Evolutionary conservation across 148 eudicot species (phyloP).

Genomic region (Pharnaceum exiguum): DNA sequence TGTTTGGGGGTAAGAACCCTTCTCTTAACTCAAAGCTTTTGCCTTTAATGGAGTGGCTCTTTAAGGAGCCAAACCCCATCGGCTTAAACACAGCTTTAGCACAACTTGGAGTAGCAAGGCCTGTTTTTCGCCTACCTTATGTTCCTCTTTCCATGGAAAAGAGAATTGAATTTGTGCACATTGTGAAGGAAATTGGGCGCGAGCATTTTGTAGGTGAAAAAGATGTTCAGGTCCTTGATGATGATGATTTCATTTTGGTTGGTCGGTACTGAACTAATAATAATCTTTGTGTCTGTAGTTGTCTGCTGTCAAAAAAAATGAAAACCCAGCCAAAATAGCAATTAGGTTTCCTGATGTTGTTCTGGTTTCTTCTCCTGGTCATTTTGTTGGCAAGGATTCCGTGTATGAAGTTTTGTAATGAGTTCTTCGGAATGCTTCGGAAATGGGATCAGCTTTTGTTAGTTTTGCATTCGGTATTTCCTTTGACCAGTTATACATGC

Average conservation of each 20-base stretch:
- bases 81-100: slow-evolving; percentile 77
- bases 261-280: slow-evolving; percentile 46
- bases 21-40: slow-evolving; percentile 47
- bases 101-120: slow-evolving; percentile 81
- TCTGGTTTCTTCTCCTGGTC: not conserved
- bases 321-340: not conserved
- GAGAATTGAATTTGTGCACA: slow-evolving; percentile 65
- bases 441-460: no score
- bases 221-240: slow-evolving; percentile 63
- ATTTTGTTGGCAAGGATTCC: slow-evolving; percentile 2
- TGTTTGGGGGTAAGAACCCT: slow-evolving; percentile 65
- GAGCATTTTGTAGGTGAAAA: slow-evolving; percentile 67
- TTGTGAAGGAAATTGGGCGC: slow-evolving; percentile 71
- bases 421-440: slow-evolving; percentile 1
- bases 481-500: no score
- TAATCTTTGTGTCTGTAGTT: not conserved
- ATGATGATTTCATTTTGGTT: slow-evolving; percentile 62
- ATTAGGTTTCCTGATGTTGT: not conserved
- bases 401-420: not conserved
- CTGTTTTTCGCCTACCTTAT: slow-evolving; percentile 75
- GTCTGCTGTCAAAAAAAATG: not conserved
- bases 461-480: no score
- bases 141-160: slow-evolving; percentile 63
- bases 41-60: slow-evolving; percentile 77
- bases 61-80: slow-evolving; percentile 78